Base-by-base conservation (phyloP, 371 early-diverging fungal genomes). In the Encephalitozoon hellem region DNA sequence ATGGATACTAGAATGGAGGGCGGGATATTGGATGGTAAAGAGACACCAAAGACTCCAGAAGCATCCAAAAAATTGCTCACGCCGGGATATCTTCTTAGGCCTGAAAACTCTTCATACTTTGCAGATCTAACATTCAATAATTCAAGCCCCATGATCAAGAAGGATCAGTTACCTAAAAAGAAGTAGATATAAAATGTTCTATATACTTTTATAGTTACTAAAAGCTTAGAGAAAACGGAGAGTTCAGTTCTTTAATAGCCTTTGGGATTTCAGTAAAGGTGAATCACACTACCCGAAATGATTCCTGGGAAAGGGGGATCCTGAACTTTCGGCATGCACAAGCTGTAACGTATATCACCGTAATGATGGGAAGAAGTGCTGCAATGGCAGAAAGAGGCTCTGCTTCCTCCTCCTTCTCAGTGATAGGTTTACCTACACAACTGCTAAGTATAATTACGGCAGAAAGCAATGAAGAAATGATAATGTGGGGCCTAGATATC, bases 91-190 rank as follows among this genome's bases (percentile, higher is more conserved):
- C 12, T 51, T 3, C 28, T 38, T 2, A 69, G 43, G 63, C 28
- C 64, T 42, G 59, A 68, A 34, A 76, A 76, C 47, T 25, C 66
- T 15, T 76, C 77, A 39, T 76, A 69, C 54, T 76, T 76, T 76
- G 66, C 69, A 34, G 69, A 76, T 23, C 26, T 76, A 12, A 76
- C 77, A 41, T 76, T 76, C 63, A 70, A 59, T 1, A 70, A 76
- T 49, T 69, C 70, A 32, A 76, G 77, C 43, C 77, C 77, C 5
- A 38, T 76, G 3, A 76, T 76, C 9, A 69, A 76, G 69, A 69
- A 69, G 43, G 52, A 51, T 9, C 30, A 34, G 34, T 18, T 59
- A 0, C 59, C 59, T 15, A 59, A 59, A n/a, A 59, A 59, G 59
- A 59, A 15, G 59, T 59, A 38, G 21, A 21, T n/a, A 18, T 34